phyloP scores from a whole-genome alignment of 2,329 filamentous ascomycete genomes.

The Camptophora hylomeconis region DNA sequence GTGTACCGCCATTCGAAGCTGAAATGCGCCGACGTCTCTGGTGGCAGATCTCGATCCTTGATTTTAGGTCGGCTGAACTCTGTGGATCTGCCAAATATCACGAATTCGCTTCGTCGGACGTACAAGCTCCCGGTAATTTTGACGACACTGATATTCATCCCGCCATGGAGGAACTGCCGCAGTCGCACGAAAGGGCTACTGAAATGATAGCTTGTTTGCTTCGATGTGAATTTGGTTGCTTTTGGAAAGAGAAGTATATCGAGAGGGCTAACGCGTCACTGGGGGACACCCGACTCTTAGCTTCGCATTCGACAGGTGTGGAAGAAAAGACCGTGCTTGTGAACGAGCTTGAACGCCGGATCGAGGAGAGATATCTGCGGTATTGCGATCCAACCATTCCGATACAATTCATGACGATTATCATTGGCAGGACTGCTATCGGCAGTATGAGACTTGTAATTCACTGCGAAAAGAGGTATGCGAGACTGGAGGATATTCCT shows the following conservation, averaged over 20 bases:
- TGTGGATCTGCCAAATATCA: conserved; percentile 14
- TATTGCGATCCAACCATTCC: conserved; percentile 25
- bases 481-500: conserved; percentile 17
- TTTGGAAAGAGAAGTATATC: background rate
- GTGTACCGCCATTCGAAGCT: conserved; percentile 48
- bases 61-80: conserved; percentile 20
- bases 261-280: conserved; percentile 3
- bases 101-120: conserved; percentile 9
- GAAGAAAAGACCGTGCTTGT: conserved; percentile 18
- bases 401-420: conserved; percentile 26
- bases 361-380: conserved; percentile 22
- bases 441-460: conserved; percentile 16
- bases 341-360: conserved; percentile 18
- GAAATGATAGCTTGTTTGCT: conserved; percentile 11
- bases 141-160: conserved; percentile 47
- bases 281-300: conserved; percentile 2
- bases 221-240: conserved; percentile 7
- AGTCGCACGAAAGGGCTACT: conserved; percentile 7
- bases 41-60: conserved; percentile 41
- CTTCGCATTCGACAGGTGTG: conserved; percentile 18
- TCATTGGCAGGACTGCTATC: conserved; percentile 5
- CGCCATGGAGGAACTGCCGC: conserved; percentile 6
- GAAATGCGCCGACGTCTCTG: conserved; percentile 55
- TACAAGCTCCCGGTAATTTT: conserved; percentile 38
- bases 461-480: conserved; percentile 23